Evolutionary conservation across 768 basidiomycete species (phyloP), one percentile per base, ranked within the genome.

Genomic region (Astraeus odoratus): DNA sequence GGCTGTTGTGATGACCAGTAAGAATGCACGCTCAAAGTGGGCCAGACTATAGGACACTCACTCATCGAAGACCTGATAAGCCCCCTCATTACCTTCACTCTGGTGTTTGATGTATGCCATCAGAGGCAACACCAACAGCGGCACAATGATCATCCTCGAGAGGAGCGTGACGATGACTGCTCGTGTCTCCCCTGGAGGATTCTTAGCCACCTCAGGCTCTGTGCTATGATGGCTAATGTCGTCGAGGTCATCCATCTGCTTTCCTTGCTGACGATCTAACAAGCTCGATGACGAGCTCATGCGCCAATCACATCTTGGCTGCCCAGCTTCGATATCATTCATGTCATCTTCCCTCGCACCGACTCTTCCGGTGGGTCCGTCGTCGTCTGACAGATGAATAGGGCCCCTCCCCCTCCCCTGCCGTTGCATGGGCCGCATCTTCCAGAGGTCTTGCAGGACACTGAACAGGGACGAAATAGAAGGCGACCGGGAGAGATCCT

Each of bases 141-240:
- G 93, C 5, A 87, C 85, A 50, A 98, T 59, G 23, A 97, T 59
- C 95, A 97, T 97, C 53, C 94, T 69, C 35, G 85, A 76, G 12
- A 83, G 31, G n/a, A 97, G 78, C 2, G 90, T 78, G 12, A 97
- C 75, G n/a, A 83, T 59, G 13, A 97, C 80, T 2, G 93, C 93
- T 59, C 74, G 78, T 23, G 81, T 80, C 72, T 96, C 92, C 3
- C 90, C 90, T 1, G 72, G 70, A 3, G 43, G 47, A 22, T 27
- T 46, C 60, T 27, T n/a, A n/a, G 9, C 23, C 39, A n/a, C 20
- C 12, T 19, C 41, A 8, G 12, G 15, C 26, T 33, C n/a, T n/a
- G n/a, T n/a, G n/a, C n/a, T 31, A 6, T 24, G 9, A 22, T 26
- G 34, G 20, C 34, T 38, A 23, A 10, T 13, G 22, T 22, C 13